Conservation (phyloP, 2,329 filamentous ascomycete genomes). For the Alternaria brassicae region DNA sequence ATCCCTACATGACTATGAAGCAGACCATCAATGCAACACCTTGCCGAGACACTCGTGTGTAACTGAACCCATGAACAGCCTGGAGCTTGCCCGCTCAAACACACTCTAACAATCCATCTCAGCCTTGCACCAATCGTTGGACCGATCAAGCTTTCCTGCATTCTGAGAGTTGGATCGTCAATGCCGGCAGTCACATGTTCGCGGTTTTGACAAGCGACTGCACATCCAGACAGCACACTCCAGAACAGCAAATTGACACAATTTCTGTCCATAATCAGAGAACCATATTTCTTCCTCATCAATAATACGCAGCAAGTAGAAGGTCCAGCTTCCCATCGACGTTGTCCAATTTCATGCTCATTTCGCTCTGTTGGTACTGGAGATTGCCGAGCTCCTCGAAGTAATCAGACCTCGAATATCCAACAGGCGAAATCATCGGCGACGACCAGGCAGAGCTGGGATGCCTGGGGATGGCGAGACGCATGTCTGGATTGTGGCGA, state of each 20-base stretch:
- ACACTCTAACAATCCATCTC: neutral
- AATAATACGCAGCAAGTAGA: neutral
- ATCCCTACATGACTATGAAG: neutral
- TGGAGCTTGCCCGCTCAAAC: neutral
- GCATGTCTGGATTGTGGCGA: slow-evolving; percentile 3
- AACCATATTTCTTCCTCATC: neutral
- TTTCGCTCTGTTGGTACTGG: slow-evolving; percentile 1
- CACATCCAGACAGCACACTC: neutral
- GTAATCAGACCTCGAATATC: neutral
- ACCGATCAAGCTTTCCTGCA: neutral
- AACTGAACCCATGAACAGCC: neutral
- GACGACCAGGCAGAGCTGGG: neutral
- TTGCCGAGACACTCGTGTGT: neutral
- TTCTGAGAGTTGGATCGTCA: neutral
- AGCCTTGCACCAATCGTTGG: neutral
- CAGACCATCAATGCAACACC: neutral
- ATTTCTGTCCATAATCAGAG: neutral
- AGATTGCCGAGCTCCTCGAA: neutral
- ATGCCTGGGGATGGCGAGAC: neutral
- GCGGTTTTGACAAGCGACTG: neutral
- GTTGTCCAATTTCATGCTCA: neutral
- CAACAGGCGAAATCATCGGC: neutral
- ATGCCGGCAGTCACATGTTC: neutral
- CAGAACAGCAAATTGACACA: neutral
- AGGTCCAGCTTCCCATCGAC: slow-evolving; percentile 1